Evolutionary conservation across 352 stramenopile species (phyloP).

Genomic region (Phytophthora citricola): DNA sequence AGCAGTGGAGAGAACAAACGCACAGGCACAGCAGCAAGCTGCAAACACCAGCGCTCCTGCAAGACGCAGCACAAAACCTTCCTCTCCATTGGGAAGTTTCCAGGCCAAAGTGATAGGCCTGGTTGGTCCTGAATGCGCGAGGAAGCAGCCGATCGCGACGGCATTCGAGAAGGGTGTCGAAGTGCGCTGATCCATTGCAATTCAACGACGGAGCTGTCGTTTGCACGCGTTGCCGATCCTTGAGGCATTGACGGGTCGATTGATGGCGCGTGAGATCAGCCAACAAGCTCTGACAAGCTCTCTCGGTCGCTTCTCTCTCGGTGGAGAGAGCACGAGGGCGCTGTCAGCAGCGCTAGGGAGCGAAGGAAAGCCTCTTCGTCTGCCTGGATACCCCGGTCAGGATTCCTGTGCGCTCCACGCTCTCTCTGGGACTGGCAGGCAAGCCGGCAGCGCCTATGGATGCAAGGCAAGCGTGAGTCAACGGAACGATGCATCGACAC

Average conservation of each 20-base stretch:
- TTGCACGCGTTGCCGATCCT: constrained; percentile 18
- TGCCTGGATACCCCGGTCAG: neutral
- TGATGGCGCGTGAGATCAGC: constrained; percentile 14
- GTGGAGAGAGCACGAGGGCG: neutral
- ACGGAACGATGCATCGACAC: constrained; percentile 4
- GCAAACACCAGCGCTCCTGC: neutral
- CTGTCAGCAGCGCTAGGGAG: too few species aligned
- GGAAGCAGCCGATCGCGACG: constrained; percentile 5
- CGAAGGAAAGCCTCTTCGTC: neutral
- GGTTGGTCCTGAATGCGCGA: constrained; percentile 9
- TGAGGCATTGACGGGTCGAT: constrained; percentile 24
- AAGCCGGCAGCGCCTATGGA: neutral
- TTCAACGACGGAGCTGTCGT: constrained; percentile 17
- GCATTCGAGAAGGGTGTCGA: constrained; percentile 23
- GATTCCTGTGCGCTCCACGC: neutral
- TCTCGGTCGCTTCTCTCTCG: neutral
- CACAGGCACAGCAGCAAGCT: neutral
- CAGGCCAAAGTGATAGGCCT: too few species aligned
- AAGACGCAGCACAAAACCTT: neutral
- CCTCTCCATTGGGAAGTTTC: neutral
- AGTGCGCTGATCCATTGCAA: constrained; percentile 32
- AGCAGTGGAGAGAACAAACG: constrained; percentile 20
- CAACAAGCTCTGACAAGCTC: too few species aligned
- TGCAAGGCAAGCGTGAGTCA: constrained; percentile 9
- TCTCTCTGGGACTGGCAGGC: constrained; percentile 3